Evolutionary conservation across 2,329 filamentous ascomycete species (phyloP).

Genomic region (Metarhizium robertsii): DNA sequence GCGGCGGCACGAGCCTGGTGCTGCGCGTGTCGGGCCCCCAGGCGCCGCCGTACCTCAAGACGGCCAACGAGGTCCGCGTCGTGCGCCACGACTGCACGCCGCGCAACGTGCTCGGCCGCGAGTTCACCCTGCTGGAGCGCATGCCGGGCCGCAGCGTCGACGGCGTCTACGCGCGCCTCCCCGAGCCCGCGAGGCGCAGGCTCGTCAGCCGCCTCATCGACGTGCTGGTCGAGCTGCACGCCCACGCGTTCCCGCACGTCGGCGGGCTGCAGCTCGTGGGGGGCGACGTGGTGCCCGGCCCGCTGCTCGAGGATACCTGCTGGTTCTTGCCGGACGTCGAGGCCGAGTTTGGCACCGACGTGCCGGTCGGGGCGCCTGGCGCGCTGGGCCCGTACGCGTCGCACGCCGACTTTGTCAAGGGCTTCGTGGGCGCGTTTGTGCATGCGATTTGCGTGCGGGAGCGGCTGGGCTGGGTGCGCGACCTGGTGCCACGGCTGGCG

Average conservation of each 20-base stretch:
- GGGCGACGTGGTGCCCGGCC: constrained; percentile 13
- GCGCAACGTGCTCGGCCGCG: constrained; percentile 20
- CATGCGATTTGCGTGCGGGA: constrained; percentile 16
- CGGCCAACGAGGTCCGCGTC: constrained; percentile 24
- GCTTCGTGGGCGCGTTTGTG: constrained; percentile 17
- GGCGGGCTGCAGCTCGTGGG: constrained; percentile 15
- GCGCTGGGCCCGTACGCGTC: constrained; percentile 6
- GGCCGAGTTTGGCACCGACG: constrained; percentile 16
- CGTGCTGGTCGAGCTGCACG: constrained; percentile 20
- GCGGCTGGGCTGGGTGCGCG: constrained; percentile 16
- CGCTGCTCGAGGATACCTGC: constrained; percentile 25
- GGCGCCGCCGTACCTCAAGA: constrained; percentile 25
- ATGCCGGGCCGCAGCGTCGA: constrained; percentile 17
- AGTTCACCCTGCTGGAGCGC: constrained; percentile 23
- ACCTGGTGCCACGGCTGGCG: constrained; percentile 18
- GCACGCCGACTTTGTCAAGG: constrained; percentile 18
- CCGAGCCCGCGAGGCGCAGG: constrained; percentile 7
- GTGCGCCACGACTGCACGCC: constrained; percentile 17
- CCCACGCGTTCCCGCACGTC: constrained; percentile 14
- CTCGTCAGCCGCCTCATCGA: constrained; percentile 21
- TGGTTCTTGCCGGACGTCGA: constrained; percentile 23
- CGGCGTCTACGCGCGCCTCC: constrained; percentile 17
- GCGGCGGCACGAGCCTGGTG: constrained; percentile 12
- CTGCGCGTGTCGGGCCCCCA: constrained; percentile 26
- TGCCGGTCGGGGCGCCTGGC: constrained; percentile 17